A percentile compares a stretch with the other conserved stretches of the same genome.
Evolutionary conservation across 2,329 filamentous ascomycete genomes (phyloP).

Genomic region (Penicillium freii): DNA sequence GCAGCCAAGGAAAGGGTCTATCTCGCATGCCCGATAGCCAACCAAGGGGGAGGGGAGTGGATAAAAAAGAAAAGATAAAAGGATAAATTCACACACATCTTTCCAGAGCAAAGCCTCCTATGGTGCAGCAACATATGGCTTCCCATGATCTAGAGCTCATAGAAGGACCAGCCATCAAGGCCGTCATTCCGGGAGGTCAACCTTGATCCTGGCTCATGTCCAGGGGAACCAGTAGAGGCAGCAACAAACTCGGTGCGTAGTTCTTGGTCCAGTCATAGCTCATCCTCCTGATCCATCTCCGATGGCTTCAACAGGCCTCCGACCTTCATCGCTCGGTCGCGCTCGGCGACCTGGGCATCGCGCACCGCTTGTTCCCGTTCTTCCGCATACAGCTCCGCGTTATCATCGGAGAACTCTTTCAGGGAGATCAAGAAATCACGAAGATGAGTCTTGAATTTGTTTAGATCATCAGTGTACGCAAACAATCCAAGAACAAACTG

Average conservation of each 20-base stretch:
- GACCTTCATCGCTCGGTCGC: slow-evolving; percentile 90
- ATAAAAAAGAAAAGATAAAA: slow-evolving; percentile 13
- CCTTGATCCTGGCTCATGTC: slow-evolving; percentile 20
- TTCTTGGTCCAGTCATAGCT: slow-evolving; percentile 75
- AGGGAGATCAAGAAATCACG: slow-evolving; percentile 96
- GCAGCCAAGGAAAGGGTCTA: slow-evolving; percentile 4
- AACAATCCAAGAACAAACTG: slow-evolving; percentile 89
- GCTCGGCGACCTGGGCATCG: slow-evolving; percentile 81
- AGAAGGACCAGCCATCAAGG: slow-evolving; percentile 65
- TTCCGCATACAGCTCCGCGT: slow-evolving; percentile 86
- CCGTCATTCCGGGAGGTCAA: slow-evolving; percentile 29
- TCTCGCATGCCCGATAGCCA: slow-evolving; percentile 2
- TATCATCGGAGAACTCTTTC: slow-evolving; percentile 95
- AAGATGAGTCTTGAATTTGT: slow-evolving; percentile 92
- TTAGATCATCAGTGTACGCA: slow-evolving; percentile 79
- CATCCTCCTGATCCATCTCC: slow-evolving; percentile 85
- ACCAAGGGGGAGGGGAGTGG: neutral
- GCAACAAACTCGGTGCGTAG: slow-evolving; percentile 59
- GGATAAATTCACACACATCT: slow-evolving; percentile 16
- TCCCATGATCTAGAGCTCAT: slow-evolving; percentile 51
- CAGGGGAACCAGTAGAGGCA: slow-evolving; percentile 28
- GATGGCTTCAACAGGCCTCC: slow-evolving; percentile 94
- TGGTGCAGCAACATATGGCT: neutral
- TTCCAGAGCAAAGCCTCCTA: neutral
- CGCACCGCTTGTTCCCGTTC: slow-evolving; percentile 91